Base-by-base conservation (phyloP, 2,329 filamentous ascomycete genomes). In the Triangularia setosa region DNA sequence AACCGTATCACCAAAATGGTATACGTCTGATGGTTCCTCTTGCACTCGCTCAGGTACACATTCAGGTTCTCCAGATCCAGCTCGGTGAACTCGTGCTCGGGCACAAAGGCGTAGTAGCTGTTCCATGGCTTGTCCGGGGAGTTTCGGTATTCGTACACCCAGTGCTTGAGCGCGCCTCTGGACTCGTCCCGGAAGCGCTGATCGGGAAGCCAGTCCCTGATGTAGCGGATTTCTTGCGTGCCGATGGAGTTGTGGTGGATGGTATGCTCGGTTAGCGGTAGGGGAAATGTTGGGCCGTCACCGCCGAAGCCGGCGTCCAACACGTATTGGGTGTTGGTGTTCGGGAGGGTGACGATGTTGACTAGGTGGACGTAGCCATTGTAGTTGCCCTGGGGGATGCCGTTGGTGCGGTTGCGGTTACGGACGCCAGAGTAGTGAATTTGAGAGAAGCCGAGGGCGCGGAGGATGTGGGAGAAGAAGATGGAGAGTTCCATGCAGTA, bases 231-330 rank as follows among this genome's bases (percentile, higher is more conserved):
- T 62, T 69, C 77, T 65, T 86, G 83, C 2, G 82, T 79, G 11
- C 83, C 83, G 24, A 87, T 63, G 18, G 61, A 77, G 72, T 86
- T 84, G 63, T 74, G 69, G 61, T 79, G 77, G 8, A 79, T 73
- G 14, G 75, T 71, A 9, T 75, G 75, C 14, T 80, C 75, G 21
- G 78, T 72, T 1, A 91, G 75, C 1, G 80, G 81, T 40, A 90
- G 74, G 6, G 88, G 86, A 7, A 61, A 8, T 1, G 68, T 69
- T 28, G 67, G 79, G 7, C 84, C 84, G 69, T 87, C 84, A 21
- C 84, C 84, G 56, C 88, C 88, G 70, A 90, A 90, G 4, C 82
- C 85, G 11, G 88, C 84, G 72, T 91, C 89, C 9, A 85, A 73
- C 70, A 83, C 75, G 74, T 82, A 87, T 11, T 48, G 40, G n/a